A percentile compares a stretch with the other conserved stretches of the same genome.
phyloP scores from a whole-genome alignment of 768 basidiomycete species.

The Serendipita sp. region DNA sequence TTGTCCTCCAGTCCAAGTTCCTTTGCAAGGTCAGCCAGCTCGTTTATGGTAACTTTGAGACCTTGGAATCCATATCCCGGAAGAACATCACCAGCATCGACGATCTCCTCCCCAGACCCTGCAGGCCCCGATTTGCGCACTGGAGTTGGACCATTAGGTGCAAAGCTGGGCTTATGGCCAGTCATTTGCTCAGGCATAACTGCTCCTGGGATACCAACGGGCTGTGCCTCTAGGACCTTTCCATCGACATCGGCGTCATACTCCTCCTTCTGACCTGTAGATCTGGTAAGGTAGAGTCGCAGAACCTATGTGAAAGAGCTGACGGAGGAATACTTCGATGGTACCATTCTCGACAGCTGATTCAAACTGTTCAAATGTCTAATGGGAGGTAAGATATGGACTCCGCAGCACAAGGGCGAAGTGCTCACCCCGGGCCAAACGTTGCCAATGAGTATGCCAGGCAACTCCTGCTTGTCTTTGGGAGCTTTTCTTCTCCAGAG shows the following conservation, averaged over 20 bases:
- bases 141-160: slow-evolving; percentile 21
- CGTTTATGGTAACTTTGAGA: slow-evolving; percentile 60
- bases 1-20: slow-evolving; percentile 63
- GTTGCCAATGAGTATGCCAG: slow-evolving; percentile 67
- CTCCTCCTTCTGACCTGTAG: slow-evolving; percentile 36
- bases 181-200: slow-evolving; percentile 62
- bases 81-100: slow-evolving; percentile 55
- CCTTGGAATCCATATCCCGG: slow-evolving; percentile 59
- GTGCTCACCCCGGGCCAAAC: slow-evolving; percentile 55
- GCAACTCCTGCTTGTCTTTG: slow-evolving; percentile 67
- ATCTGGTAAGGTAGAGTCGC: background rate
- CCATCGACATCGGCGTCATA: slow-evolving; percentile 48
- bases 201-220: slow-evolving; percentile 72
- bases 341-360: slow-evolving; percentile 70
- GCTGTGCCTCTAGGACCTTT: slow-evolving; percentile 37
- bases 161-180: slow-evolving; percentile 42
- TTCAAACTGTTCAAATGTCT: slow-evolving; percentile 68
- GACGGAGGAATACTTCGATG: slow-evolving; percentile 50
- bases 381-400: background rate
- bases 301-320: background rate
- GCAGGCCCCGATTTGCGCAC: slow-evolving; percentile 32
- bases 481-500: slow-evolving; percentile 76
- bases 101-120: slow-evolving; percentile 25
- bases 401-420: background rate
- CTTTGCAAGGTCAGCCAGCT: slow-evolving; percentile 49